Evolutionary conservation across 2,329 filamentous ascomycete species (phyloP).

Genomic region (Aspergillus brunneoviolaceus): DNA sequence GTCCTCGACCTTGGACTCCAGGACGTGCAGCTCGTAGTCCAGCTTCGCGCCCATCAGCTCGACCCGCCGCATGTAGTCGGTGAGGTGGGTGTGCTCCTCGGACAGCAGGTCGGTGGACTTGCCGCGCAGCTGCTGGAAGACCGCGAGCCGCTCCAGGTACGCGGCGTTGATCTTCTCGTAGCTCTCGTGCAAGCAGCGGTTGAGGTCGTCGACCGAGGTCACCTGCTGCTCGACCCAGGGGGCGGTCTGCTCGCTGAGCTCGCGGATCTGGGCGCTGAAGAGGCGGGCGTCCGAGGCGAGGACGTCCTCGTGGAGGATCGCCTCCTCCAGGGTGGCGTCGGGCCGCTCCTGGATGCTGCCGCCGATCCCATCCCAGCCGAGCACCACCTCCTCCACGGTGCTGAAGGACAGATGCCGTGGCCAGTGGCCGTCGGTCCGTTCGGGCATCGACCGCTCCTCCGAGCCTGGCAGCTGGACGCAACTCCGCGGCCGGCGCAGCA

Average conservation of each 20-base stretch:
- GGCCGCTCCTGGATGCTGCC: conserved; percentile 35
- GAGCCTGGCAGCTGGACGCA: conserved; percentile 24
- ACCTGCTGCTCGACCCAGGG: conserved; percentile 47
- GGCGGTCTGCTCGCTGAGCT: conserved; percentile 38
- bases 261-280: conserved; percentile 37
- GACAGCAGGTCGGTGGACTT: conserved; percentile 67
- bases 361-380: conserved; percentile 36
- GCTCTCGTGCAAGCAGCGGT: conserved; percentile 62
- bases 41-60: conserved; percentile 80
- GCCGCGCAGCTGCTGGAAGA: conserved; percentile 66
- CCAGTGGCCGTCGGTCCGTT: conserved; percentile 32
- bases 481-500: conserved; percentile 41
- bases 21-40: conserved; percentile 83
- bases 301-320: conserved; percentile 41
- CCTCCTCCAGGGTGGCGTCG: conserved; percentile 42
- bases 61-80: conserved; percentile 72
- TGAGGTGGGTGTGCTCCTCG: conserved; percentile 66
- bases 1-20: conserved; percentile 80
- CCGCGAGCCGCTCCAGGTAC: conserved; percentile 69
- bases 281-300: conserved; percentile 37
- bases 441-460: conserved; percentile 18
- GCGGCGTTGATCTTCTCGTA: conserved; percentile 64
- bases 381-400: conserved; percentile 47
- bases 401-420: conserved; percentile 49
- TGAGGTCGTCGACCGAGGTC: conserved; percentile 55